Conservation (phyloP, 768 basidiomycete genomes). For the Kwoniella heveanensis region DNA sequence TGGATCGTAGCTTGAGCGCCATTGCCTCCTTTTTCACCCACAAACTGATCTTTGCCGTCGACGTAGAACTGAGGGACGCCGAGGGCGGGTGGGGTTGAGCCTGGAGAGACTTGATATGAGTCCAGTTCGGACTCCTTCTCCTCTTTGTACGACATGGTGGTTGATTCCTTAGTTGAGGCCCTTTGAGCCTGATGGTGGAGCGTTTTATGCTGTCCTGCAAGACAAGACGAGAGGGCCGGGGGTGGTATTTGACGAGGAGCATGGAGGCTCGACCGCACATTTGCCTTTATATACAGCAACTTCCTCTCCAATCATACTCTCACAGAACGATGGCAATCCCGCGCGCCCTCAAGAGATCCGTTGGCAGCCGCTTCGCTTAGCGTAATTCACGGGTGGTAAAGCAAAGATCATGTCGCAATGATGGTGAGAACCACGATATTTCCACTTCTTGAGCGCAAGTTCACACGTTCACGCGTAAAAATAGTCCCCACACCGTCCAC, state of each 20-base stretch:
- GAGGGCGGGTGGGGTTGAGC: background rate
- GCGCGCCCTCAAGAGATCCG: no score
- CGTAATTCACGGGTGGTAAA: no score
- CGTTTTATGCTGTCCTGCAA: no score
- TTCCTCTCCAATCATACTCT: no score
- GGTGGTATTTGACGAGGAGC: no score
- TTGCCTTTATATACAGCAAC: no score
- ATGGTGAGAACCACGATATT: background rate
- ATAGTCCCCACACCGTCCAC: no score
- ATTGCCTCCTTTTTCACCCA: constrained; percentile 26
- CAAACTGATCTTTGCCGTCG: constrained; percentile 13
- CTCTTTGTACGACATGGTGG: background rate
- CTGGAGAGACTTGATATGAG: background rate
- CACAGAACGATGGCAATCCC: no score
- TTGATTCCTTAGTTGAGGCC: background rate
- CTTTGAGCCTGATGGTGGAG: no score
- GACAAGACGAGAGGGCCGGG: no score
- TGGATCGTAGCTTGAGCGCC: constrained; percentile 24
- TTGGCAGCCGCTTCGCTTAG: background rate
- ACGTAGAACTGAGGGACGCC: constrained; percentile 13
- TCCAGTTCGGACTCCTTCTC: background rate
- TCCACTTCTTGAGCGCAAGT: background rate
- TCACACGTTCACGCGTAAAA: background rate
- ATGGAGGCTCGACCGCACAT: no score
- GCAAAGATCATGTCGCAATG: background rate